Conservation (phyloP, 176 grass and related monocot genomes). For the Alloteropsis semialata region DNA sequence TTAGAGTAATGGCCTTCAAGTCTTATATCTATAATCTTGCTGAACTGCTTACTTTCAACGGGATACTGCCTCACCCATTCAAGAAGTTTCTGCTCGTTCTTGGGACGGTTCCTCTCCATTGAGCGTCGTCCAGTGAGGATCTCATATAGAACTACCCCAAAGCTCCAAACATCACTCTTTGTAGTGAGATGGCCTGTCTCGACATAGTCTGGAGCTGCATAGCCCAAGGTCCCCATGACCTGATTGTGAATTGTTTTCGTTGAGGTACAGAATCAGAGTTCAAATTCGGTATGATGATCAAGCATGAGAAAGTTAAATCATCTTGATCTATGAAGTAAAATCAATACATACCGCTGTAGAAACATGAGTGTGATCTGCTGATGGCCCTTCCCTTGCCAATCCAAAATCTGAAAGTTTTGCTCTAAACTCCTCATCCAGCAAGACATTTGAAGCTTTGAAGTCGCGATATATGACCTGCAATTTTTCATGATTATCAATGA, state of each 20-base stretch:
- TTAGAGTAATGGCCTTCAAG: slow-evolving; percentile 55
- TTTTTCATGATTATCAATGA: background rate
- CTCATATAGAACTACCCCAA: slow-evolving; percentile 72
- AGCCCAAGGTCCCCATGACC: slow-evolving; percentile 76
- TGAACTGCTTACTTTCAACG: slow-evolving; percentile 38
- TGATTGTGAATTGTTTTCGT: slow-evolving; percentile 14
- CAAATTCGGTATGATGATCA: background rate
- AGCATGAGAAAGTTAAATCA: background rate
- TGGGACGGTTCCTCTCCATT: slow-evolving; percentile 54
- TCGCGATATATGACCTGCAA: slow-evolving; percentile 75
- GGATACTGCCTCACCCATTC: slow-evolving; percentile 75
- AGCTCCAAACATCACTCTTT: slow-evolving; percentile 80
- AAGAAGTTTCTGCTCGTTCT: slow-evolving; percentile 59
- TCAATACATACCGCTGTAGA: slow-evolving; percentile 56
- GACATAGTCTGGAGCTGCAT: slow-evolving; percentile 70
- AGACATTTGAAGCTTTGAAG: slow-evolving; percentile 76
- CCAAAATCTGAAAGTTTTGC: slow-evolving; percentile 82
- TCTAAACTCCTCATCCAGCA: slow-evolving; percentile 69
- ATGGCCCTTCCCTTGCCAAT: slow-evolving; percentile 69
- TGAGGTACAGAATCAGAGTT: background rate
- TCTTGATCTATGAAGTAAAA: background rate
- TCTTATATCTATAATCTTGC: slow-evolving; percentile 58
- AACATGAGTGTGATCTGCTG: slow-evolving; percentile 57
- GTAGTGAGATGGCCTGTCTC: slow-evolving; percentile 75
- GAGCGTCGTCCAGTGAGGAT: slow-evolving; percentile 65